Evolutionary conservation across 78 protist species (phyloP).

Genomic region (Tieghemostelium lacteum): DNA sequence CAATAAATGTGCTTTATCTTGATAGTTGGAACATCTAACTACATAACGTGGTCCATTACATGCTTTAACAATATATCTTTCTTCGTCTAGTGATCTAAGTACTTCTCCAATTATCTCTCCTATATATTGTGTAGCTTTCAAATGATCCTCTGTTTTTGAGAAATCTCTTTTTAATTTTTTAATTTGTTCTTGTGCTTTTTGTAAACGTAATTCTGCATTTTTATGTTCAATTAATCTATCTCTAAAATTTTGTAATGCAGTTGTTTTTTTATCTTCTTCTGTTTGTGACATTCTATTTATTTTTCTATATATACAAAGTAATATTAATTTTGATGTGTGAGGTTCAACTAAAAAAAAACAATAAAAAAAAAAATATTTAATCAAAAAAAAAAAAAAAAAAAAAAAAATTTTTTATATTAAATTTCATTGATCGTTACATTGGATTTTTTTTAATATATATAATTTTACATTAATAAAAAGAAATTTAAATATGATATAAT

Average conservation of each 20-base stretch:
- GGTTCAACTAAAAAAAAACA: too few species aligned
- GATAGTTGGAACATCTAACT: conserved; percentile 95
- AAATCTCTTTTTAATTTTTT: conserved; percentile 79
- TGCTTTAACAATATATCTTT: conserved; percentile 98
- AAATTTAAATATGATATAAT: too few species aligned
- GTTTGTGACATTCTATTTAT: too few species aligned
- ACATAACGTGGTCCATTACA: conserved; percentile 99
- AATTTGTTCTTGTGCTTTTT: conserved; percentile 43
- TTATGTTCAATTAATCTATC: conserved; percentile 77
- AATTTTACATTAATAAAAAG: too few species aligned
- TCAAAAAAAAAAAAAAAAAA: too few species aligned
- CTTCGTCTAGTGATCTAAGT: conserved; percentile 97
- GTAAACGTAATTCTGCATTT: conserved; percentile 68
- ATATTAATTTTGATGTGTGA: too few species aligned
- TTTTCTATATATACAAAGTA: too few species aligned
- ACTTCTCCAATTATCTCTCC: conserved; percentile 99
- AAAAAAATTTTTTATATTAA: too few species aligned
- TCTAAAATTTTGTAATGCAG: conserved; percentile 52
- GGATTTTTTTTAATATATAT: neutral
- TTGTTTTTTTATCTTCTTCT: conserved; percentile 55
- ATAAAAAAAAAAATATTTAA: too few species aligned
- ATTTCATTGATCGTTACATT: neutral
- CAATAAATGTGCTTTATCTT: conserved; percentile 89
- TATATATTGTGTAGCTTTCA: conserved; percentile 97
- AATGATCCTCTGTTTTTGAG: conserved; percentile 96